Evolutionary conservation across 345 rosid genomes (phyloP).

Genomic region (Durio zibethinus): DNA sequence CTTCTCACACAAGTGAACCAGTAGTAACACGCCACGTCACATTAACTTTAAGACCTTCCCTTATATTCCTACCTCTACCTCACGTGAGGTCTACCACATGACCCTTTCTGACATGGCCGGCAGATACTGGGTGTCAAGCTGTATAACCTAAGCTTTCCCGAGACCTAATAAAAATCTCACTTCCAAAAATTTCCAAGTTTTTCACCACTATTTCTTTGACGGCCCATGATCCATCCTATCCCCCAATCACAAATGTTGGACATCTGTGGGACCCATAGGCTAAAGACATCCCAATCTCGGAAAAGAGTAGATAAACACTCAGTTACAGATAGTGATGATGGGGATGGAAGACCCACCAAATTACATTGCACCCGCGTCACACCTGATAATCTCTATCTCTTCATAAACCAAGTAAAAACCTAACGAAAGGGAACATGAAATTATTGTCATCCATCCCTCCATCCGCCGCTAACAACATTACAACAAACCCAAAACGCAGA

Average conservation of each 20-base stretch:
- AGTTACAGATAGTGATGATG: neutral
- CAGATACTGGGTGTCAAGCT: slow-evolving; percentile 12
- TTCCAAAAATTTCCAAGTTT: neutral
- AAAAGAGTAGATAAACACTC: neutral
- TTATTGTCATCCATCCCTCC: neutral
- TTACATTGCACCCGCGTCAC: neutral
- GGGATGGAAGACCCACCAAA: neutral
- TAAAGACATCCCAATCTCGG: slow-evolving; percentile 1
- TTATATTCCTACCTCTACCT: neutral
- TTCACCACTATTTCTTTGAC: neutral
- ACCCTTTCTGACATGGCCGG: slow-evolving; percentile 34
- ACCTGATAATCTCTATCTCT: slow-evolving; percentile 11
- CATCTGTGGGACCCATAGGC: neutral
- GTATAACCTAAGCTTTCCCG: neutral
- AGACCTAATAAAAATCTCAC: neutral
- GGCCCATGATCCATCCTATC: neutral
- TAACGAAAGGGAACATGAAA: neutral
- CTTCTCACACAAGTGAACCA: neutral
- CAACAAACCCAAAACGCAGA: slow-evolving; percentile 5
- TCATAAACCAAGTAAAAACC: neutral
- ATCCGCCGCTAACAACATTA: neutral
- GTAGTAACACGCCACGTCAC: slow-evolving; percentile 13
- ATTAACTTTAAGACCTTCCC: neutral
- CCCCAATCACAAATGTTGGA: neutral
- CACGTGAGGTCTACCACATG: slow-evolving; percentile 34